Conservation (phyloP, 129 eudicot species). For the Saposhnikovia divaricata region DNA sequence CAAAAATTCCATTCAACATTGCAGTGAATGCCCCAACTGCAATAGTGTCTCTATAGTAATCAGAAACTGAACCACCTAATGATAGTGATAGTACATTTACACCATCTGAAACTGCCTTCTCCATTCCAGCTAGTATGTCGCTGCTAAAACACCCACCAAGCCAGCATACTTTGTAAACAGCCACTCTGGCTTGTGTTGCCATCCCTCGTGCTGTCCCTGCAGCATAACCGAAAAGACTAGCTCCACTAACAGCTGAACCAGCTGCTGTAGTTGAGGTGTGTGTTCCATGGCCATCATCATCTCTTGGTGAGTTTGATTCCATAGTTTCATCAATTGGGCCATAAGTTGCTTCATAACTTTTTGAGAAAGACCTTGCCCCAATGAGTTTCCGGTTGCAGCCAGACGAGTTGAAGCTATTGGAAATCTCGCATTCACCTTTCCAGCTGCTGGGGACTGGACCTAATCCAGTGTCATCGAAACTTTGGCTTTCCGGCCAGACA, state of each 20-base stretch:
- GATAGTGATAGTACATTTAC: constrained; percentile 62
- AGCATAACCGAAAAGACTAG: constrained; percentile 71
- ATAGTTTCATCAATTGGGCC: constrained; percentile 52
- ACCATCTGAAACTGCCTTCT: constrained; percentile 58
- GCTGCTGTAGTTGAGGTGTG: constrained; percentile 77
- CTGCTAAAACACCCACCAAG: constrained; percentile 55
- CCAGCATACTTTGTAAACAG: constrained; percentile 78
- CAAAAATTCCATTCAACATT: constrained; percentile 42
- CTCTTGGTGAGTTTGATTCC: constrained; percentile 71
- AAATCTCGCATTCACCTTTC: constrained; percentile 66
- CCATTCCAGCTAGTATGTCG: constrained; percentile 76
- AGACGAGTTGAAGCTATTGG: constrained; percentile 33
- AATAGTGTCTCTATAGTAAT: constrained; percentile 44
- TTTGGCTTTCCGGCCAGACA: constrained; percentile 66
- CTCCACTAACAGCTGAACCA: constrained; percentile 57
- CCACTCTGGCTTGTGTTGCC: constrained; percentile 63
- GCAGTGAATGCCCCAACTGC: constrained; percentile 69
- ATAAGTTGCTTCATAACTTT: constrained; percentile 56
- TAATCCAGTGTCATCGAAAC: constrained; percentile 47
- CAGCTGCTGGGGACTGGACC: constrained; percentile 61
- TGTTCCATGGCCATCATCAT: constrained; percentile 82
- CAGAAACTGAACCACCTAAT: constrained; percentile 43
- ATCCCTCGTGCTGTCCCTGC: constrained; percentile 75
- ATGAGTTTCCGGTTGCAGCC: constrained; percentile 63
- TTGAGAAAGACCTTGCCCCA: constrained; percentile 65